Conservation (phyloP, 768 basidiomycete species). For the Cantharellus cinnabarinus region DNA sequence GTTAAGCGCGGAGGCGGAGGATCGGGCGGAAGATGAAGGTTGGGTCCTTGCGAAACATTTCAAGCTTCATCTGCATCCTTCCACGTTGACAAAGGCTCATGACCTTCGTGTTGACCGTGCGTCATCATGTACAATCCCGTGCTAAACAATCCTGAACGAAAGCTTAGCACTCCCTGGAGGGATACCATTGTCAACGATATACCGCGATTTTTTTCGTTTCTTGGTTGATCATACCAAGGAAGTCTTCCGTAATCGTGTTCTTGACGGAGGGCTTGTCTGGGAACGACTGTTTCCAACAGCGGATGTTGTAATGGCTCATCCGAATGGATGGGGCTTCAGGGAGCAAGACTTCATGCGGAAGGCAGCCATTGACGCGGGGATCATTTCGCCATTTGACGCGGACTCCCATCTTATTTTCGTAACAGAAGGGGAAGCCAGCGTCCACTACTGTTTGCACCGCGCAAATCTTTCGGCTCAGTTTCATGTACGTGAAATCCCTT, state of each 20-base stretch:
- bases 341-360: conserved; percentile 26
- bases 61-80: conserved; percentile 2
- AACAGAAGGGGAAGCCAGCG: conserved; percentile 33
- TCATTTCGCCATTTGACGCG: conserved; percentile 18
- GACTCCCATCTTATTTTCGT: conserved; percentile 23
- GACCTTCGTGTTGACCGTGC: not conserved
- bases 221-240: conserved; percentile 10
- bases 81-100: not conserved
- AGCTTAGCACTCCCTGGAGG: conserved; percentile 8
- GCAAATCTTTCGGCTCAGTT: not conserved
- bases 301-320: conserved; percentile 9
- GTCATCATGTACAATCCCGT: not conserved
- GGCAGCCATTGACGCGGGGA: conserved; percentile 23
- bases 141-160: no score
- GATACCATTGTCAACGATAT: conserved; percentile 11
- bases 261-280: not conserved
- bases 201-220: conserved; percentile 14
- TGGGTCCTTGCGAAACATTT: conserved; percentile 1
- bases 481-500: not conserved
- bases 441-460: conserved; percentile 19
- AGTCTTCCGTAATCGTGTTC: conserved; percentile 8
- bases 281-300: not conserved
- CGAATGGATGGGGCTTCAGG: conserved; percentile 28
- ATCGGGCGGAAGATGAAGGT: not conserved
- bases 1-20: not conserved